These are phyloP conservation scores for Miscanthus sacchariflorus DNA, from an alignment of 202 grass and related monocot species.

Conservation along the genomic window DNA sequence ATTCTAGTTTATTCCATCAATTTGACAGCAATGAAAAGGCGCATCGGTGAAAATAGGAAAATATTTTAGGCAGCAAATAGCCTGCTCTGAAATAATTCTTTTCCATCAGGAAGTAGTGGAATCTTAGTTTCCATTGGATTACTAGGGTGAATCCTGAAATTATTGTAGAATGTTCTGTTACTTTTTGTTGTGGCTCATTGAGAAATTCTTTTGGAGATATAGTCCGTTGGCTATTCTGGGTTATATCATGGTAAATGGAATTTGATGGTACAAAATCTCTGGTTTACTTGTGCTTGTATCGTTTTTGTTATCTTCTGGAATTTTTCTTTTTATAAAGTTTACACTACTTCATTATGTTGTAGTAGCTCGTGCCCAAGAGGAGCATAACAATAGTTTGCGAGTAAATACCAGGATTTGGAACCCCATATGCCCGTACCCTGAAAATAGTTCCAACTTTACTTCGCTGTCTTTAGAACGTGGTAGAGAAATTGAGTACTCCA, in stretches of 20 bases:
- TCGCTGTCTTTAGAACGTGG: not conserved
- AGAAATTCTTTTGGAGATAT: constrained; percentile 24
- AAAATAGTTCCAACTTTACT: not conserved
- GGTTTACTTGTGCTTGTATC: constrained; percentile 3
- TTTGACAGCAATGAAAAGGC: constrained; percentile 2
- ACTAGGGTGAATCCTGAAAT: constrained; percentile 15
- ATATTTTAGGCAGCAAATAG: constrained; percentile 58
- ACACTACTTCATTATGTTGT: not conserved
- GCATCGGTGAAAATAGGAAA: constrained; percentile 10
- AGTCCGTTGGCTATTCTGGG: constrained; percentile 6
- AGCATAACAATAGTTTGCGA: not conserved
- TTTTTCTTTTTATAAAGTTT: not conserved
- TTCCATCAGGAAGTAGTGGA: constrained; percentile 36
- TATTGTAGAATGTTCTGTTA: constrained; percentile 31
- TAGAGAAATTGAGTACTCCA: not conserved
- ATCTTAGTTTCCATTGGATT: constrained; percentile 17
- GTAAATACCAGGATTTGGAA: not conserved
- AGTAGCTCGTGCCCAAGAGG: not conserved
- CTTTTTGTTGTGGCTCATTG: constrained; percentile 11
- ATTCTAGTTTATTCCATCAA: constrained; percentile 37
- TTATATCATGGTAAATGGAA: constrained; percentile 39
- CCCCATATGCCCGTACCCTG: not conserved
- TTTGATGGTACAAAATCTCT: constrained; percentile 14
- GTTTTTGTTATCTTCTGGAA: not conserved
- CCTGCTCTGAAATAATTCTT: constrained; percentile 48